These are phyloP conservation scores for Gymnopus androsaceus DNA, from an alignment of 1,284 basidiomycete genomes.

Conservation along the genomic window DNA sequence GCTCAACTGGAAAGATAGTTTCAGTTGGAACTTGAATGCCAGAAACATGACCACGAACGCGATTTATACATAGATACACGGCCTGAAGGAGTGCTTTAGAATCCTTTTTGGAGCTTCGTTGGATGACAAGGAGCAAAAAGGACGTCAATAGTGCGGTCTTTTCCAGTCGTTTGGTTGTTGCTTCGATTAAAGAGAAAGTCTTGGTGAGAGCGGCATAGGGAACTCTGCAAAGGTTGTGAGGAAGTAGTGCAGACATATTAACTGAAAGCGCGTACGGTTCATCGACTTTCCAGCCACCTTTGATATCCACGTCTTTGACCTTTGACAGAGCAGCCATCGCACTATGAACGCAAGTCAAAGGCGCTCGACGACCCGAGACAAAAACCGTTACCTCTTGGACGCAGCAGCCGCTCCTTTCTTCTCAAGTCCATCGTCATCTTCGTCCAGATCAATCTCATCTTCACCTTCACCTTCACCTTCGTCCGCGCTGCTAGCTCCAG, in stretches of 20 bases:
- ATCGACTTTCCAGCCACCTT: constrained; percentile 86
- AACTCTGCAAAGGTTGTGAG: constrained; percentile 55
- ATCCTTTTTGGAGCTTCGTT: constrained; percentile 75
- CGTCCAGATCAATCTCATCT: constrained; percentile 47
- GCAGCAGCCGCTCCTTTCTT: constrained; percentile 36
- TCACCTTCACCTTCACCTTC: constrained; percentile 63
- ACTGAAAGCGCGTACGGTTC: constrained; percentile 65
- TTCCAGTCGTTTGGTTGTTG: constrained; percentile 94
- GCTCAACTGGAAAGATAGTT: constrained; percentile 61
- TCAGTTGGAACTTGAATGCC: neutral
- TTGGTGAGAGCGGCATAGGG: constrained; percentile 93
- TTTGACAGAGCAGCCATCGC: constrained; percentile 70
- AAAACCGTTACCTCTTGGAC: constrained; percentile 61
- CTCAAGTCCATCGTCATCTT: constrained; percentile 49
- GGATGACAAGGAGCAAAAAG: constrained; percentile 88
- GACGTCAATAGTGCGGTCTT: constrained; percentile 89
- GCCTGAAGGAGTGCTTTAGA: constrained; percentile 77
- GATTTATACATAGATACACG: constrained; percentile 96
- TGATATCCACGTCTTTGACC: constrained; percentile 73
- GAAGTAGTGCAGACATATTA: neutral
- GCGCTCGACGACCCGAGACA: neutral
- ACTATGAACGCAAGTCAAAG: constrained; percentile 39
- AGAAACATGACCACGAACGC: constrained; percentile 53
- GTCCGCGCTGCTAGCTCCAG: constrained; percentile 27
- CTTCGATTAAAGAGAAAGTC: constrained; percentile 89